Evolutionary conservation across 805 yeast genomes (phyloP).

Genomic region (Brettanomyces nanus): DNA sequence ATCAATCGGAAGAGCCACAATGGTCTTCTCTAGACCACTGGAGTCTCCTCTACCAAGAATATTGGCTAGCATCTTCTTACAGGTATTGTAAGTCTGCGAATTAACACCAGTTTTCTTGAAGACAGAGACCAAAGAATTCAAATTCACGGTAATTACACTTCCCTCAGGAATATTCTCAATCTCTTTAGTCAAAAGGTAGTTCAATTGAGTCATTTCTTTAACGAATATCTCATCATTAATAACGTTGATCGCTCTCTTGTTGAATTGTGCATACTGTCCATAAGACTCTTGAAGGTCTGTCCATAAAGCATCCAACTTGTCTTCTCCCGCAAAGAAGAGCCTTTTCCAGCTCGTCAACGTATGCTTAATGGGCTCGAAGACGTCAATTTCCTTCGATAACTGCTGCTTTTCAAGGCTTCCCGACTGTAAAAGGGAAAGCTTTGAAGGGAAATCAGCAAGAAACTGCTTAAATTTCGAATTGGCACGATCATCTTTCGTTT

Average conservation of each 20-base stretch:
- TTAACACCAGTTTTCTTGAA: slow-evolving; percentile 35
- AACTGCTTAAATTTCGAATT: slow-evolving; percentile 13
- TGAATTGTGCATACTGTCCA: slow-evolving; percentile 2
- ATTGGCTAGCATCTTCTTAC: slow-evolving; percentile 29
- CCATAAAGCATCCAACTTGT: slow-evolving; percentile 32
- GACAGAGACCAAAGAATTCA: slow-evolving; percentile 35
- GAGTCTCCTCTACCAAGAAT: slow-evolving; percentile 8
- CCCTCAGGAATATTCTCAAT: slow-evolving; percentile 12
- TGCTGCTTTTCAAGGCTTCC: slow-evolving; percentile 11
- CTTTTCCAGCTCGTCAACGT: neutral
- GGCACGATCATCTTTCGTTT: slow-evolving; percentile 15
- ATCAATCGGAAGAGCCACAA: slow-evolving; percentile 27
- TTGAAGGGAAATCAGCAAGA: slow-evolving; percentile 19
- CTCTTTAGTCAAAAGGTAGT: slow-evolving; percentile 26
- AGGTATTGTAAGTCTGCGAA: slow-evolving; percentile 33
- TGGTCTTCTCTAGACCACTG: slow-evolving; percentile 23
- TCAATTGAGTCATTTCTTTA: slow-evolving; percentile 40
- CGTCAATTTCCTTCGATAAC: slow-evolving; percentile 20
- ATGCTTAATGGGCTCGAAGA: neutral
- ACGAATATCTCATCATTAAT: slow-evolving; percentile 41
- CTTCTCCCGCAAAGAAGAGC: slow-evolving; percentile 15
- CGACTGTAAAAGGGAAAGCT: slow-evolving; percentile 9
- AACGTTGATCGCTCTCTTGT: slow-evolving; percentile 21
- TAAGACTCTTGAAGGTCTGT: slow-evolving; percentile 18
- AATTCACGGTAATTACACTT: slow-evolving; percentile 28